These are phyloP conservation scores for Polytrichum formosum DNA, from an alignment of 225 moss, liverwort and hornwort genomes.

Conservation along the genomic window DNA sequence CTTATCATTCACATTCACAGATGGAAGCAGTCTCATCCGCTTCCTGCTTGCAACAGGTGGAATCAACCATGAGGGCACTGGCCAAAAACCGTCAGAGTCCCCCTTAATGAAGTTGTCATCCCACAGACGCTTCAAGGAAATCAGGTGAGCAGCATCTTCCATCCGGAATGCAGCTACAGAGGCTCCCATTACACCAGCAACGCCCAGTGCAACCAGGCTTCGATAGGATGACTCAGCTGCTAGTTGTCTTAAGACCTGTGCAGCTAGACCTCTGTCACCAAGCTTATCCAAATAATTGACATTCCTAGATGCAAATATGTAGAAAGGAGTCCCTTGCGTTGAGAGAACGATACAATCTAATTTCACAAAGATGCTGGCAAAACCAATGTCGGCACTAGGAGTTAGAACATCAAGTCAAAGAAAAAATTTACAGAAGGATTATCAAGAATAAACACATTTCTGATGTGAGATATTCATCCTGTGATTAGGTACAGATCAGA, in stretches of 20 bases:
- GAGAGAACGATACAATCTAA: no score
- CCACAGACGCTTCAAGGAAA: conserved; percentile 60
- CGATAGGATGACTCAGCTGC: conserved; percentile 81
- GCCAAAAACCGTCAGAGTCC: conserved; percentile 16
- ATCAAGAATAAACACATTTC: no score
- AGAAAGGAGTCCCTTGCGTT: no score
- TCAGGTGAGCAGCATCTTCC: conserved; percentile 71
- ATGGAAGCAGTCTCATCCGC: conserved; percentile 61
- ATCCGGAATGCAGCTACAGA: conserved; percentile 78
- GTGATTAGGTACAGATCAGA: no score
- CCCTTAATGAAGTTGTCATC: conserved; percentile 34
- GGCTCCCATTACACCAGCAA: conserved; percentile 90
- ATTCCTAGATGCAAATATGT: background rate
- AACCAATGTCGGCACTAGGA: no score
- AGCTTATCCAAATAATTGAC: background rate
- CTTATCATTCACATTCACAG: conserved; percentile 44
- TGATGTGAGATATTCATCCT: no score
- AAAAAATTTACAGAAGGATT: no score
- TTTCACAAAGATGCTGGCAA: no score
- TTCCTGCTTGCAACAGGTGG: conserved; percentile 74
- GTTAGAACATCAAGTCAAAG: no score
- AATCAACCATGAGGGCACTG: conserved; percentile 73
- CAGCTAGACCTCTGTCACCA: background rate
- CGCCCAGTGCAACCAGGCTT: conserved; percentile 82
- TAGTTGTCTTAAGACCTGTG: conserved; percentile 88